Base-by-base conservation (phyloP, 2,329 filamentous ascomycete species). In the Aureobasidium sp. region DNA sequence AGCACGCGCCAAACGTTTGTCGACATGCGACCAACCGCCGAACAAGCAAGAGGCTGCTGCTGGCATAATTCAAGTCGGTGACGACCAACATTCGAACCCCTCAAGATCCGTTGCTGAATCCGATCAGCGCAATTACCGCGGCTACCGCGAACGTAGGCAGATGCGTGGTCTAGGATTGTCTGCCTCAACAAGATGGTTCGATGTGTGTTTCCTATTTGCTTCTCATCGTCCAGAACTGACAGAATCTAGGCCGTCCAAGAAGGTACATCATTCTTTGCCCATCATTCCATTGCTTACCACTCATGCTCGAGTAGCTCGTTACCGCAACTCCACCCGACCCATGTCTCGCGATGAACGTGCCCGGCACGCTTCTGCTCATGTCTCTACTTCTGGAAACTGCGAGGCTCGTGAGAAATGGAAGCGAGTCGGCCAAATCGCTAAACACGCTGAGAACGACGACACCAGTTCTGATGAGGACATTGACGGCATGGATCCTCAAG, bases 91-190 rank as follows among this genome's bases (percentile, higher is more conserved):
- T 5, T 32, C 68, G 17, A 50, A 58, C 15, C 61, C 67, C 29
- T 65, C 67, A 57, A 65, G 65, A 17, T 65, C 66, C 52, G 70
- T 72, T 39, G 72, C 72, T 17, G 64, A 69, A 64, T 48, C 71
- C 62, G 72, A 73, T 23, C 72, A 75, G 68, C 84, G 87, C 67
- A 88, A 86, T 29, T 95, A 91, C 71, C 82, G 91, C 37, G 90
- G 90, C 6, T 90, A 95, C 73, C 82, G 88, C 60, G 81, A 84
- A 53, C 82, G 90, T 47, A 78, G 90, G 52, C 86, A 90, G 72
- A 78, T 94, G 68, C 74, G 83, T 44, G 90, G 90, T 0, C 78
- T 87, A 66, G 82, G 83, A 1, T 72, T 95, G 37, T 83, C 89
- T 72, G 82, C 89, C n/a, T 83, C 80, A 34, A 85, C 86, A 34